Evolutionary conservation across 1,284 basidiomycete genomes (phyloP).

Genomic region (Ganoderma multipileum): DNA sequence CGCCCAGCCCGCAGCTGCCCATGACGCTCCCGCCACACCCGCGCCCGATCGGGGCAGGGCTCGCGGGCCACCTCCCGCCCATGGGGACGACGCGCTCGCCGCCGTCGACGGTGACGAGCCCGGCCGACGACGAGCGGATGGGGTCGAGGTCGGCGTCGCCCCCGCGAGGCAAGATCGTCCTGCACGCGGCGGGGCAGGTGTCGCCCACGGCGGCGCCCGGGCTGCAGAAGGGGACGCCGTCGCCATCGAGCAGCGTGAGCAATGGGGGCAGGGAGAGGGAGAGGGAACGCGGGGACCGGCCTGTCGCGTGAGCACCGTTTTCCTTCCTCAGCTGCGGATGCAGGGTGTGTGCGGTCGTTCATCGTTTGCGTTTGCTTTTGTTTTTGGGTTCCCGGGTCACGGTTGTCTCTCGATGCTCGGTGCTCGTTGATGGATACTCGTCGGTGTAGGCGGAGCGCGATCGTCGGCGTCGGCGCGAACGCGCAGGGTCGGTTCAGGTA

Average conservation of each 20-base stretch:
- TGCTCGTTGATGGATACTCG: background rate
- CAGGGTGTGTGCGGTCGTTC: constrained; percentile 19
- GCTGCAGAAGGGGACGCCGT: constrained; percentile 41
- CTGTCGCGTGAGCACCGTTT: constrained; percentile 28
- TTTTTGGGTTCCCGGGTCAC: constrained; percentile 1
- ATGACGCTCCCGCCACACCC: constrained; percentile 72
- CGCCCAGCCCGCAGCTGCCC: constrained; percentile 59
- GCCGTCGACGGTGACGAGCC: constrained; percentile 49
- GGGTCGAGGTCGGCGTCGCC: constrained; percentile 42
- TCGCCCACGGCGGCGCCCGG: constrained; percentile 30
- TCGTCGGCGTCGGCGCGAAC: constrained; percentile 14
- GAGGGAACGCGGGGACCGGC: constrained; percentile 18
- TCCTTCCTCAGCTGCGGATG: constrained; percentile 12
- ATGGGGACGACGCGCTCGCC: constrained; percentile 62
- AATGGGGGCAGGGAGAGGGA: constrained; percentile 14
- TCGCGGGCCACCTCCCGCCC: constrained; percentile 36
- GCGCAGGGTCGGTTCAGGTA: constrained; percentile 19
- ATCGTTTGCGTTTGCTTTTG: constrained; percentile 14
- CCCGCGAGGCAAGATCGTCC: constrained; percentile 59
- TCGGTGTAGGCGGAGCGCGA: constrained; percentile 20
- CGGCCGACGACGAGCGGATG: constrained; percentile 51
- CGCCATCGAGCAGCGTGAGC: constrained; percentile 43
- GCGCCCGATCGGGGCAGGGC: constrained; percentile 66
- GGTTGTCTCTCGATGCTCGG: constrained; percentile 4
- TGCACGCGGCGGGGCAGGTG: constrained; percentile 51